phyloP scores from a whole-genome alignment of 768 basidiomycete species.

The Boletus insuetus region DNA sequence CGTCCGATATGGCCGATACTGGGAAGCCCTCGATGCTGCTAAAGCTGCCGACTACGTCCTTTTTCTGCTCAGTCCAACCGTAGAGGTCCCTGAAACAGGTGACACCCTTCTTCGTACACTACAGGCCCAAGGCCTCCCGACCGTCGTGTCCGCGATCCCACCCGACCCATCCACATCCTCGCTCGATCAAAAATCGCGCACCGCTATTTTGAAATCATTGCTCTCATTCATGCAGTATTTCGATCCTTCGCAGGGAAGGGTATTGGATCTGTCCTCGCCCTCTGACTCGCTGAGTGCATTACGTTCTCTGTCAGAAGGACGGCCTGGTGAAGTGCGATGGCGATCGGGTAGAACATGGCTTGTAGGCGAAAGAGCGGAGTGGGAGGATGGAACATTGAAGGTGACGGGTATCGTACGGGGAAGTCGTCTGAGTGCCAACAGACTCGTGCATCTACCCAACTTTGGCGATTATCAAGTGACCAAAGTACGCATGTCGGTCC shows the following conservation, averaged over 20 bases:
- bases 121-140: constrained; percentile 88
- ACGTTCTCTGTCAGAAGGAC: constrained; percentile 80
- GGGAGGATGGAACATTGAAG: constrained; percentile 64
- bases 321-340: constrained; percentile 77
- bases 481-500: constrained; percentile 48
- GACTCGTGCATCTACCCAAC: constrained; percentile 84
- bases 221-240: constrained; percentile 96
- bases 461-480: constrained; percentile 85
- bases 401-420: constrained; percentile 90
- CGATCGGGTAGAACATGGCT: constrained; percentile 78
- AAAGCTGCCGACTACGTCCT: constrained; percentile 90
- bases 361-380: constrained; percentile 61
- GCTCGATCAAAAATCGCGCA: constrained; percentile 59
- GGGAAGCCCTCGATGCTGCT: constrained; percentile 78
- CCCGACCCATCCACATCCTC: constrained; percentile 43
- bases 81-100: constrained; percentile 84
- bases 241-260: constrained; percentile 72
- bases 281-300: constrained; percentile 72
- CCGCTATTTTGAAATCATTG: constrained; percentile 78
- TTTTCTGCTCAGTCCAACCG: constrained; percentile 72
- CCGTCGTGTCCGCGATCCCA: constrained; percentile 72
- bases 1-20: constrained; percentile 68
- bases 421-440: constrained; percentile 66
- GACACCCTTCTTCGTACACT: constrained; percentile 85
- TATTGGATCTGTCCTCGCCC: constrained; percentile 66